A percentile compares a stretch with the other conserved stretches of the same genome.
phyloP scores from a whole-genome alignment of 768 basidiomycete genomes.

The Trametes gibbosa region DNA sequence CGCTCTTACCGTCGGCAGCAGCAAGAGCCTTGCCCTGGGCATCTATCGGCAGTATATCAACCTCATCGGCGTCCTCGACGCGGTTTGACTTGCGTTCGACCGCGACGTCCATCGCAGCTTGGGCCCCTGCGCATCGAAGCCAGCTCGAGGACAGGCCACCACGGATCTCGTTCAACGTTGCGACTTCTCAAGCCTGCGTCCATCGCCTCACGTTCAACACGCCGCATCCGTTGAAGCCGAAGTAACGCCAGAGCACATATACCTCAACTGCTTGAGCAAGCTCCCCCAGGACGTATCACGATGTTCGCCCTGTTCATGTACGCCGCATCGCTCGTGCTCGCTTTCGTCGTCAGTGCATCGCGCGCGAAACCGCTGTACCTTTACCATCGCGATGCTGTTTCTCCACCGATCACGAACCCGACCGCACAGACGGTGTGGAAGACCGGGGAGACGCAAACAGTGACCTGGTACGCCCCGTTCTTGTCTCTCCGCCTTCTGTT shows the following conservation, averaged over 20 bases:
- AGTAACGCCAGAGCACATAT: neutral
- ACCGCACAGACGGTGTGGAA: slow-evolving; percentile 35
- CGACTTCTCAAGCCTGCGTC: neutral
- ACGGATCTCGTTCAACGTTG: neutral
- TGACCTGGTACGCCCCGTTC: slow-evolving; percentile 39
- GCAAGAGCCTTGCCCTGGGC: neutral
- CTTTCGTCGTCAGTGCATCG: slow-evolving; percentile 3
- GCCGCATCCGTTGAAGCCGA: neutral
- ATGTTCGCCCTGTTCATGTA: neutral
- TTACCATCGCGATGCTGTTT: slow-evolving; percentile 16
- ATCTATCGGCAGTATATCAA: neutral
- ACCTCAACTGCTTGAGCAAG: neutral
- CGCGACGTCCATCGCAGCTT: neutral
- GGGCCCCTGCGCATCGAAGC: neutral
- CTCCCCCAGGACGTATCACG: neutral
- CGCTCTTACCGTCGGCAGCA: slow-evolving; percentile 7
- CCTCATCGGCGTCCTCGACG: neutral
- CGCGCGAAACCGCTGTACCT: slow-evolving; percentile 14
- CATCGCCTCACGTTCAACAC: slow-evolving; percentile 6
- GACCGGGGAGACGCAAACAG: slow-evolving; percentile 34
- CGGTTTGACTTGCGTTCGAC: slow-evolving; percentile 4
- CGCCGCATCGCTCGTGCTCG: neutral
- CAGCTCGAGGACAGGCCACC: neutral
- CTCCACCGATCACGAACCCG: slow-evolving; percentile 45
- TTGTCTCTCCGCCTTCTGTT: too few species aligned